Conservation (phyloP, 805 yeast genomes). For the Kuraishia borneana region DNA sequence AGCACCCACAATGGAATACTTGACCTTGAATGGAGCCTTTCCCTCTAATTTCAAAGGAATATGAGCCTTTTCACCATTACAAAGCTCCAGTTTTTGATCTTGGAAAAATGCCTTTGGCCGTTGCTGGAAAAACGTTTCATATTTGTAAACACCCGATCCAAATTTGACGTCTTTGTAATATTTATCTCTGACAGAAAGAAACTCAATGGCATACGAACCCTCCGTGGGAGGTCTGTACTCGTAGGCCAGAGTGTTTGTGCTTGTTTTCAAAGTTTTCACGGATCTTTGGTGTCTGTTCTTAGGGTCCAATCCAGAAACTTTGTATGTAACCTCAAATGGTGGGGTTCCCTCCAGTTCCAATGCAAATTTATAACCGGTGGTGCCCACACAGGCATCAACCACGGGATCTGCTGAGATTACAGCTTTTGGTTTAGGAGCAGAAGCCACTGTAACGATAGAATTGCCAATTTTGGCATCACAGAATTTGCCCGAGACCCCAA, state of each 20-base stretch:
- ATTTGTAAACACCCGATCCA: slow-evolving; percentile 34
- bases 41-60: slow-evolving; percentile 63
- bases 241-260: slow-evolving; percentile 25
- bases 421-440: slow-evolving; percentile 28
- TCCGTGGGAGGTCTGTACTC: slow-evolving; percentile 69
- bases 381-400: slow-evolving; percentile 84
- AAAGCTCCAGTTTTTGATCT: slow-evolving; percentile 12
- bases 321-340: slow-evolving; percentile 63
- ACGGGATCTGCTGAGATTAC: slow-evolving; percentile 44
- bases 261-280: slow-evolving; percentile 20
- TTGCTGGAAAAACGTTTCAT: slow-evolving; percentile 61
- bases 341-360: slow-evolving; percentile 74
- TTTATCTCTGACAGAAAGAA: slow-evolving; percentile 53
- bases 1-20: slow-evolving; percentile 57
- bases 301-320: slow-evolving; percentile 41
- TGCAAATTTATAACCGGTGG: slow-evolving; percentile 61
- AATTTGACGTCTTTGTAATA: slow-evolving; percentile 30
- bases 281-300: slow-evolving; percentile 15
- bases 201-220: slow-evolving; percentile 71
- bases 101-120: slow-evolving; percentile 43
- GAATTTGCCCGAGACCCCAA: slow-evolving; percentile 39
- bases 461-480: slow-evolving; percentile 67
- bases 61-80: slow-evolving; percentile 21
- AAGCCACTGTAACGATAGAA: slow-evolving; percentile 33
- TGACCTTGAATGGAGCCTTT: slow-evolving; percentile 63